Percentiles rank a stretch among this genome's conserved stretches.
phyloP scores from a whole-genome alignment of 805 yeast genomes.

The Nakazawaea siamensis region DNA sequence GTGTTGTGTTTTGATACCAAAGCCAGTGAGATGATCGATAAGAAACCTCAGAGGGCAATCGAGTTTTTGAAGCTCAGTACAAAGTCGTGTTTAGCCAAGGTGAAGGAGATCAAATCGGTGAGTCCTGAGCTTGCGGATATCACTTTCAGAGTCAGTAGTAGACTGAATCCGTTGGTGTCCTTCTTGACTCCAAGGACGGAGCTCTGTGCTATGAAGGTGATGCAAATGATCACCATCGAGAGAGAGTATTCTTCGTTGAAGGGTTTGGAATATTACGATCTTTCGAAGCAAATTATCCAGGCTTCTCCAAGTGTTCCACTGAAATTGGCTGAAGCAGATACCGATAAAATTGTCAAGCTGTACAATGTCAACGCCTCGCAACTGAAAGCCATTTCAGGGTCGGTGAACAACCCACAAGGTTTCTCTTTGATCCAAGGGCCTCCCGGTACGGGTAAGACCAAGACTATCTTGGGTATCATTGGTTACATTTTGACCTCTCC shows the following conservation, averaged over 20 bases:
- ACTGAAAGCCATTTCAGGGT: slow-evolving; percentile 78
- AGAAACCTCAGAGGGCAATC: slow-evolving; percentile 20
- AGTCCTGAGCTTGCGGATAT: slow-evolving; percentile 65
- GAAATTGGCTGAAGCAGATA: slow-evolving; percentile 25
- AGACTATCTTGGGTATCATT: slow-evolving; percentile 86
- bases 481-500: slow-evolving; percentile 57
- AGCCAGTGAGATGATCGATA: slow-evolving; percentile 15
- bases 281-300: slow-evolving; percentile 53
- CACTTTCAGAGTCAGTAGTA: slow-evolving; percentile 58
- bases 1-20: slow-evolving; percentile 49
- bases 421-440: slow-evolving; percentile 96
- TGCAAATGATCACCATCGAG: slow-evolving; percentile 87
- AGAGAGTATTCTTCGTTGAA: slow-evolving; percentile 82
- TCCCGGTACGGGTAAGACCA: slow-evolving; percentile 99
- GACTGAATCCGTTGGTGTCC: slow-evolving; percentile 38
- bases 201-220: slow-evolving; percentile 62
- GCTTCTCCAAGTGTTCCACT: slow-evolving; percentile 52
- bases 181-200: slow-evolving; percentile 56
- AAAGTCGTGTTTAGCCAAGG: slow-evolving; percentile 62
- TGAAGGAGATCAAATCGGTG: slow-evolving; percentile 61
- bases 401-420: slow-evolving; percentile 53
- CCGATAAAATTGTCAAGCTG: slow-evolving; percentile 33
- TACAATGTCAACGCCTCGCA: slow-evolving; percentile 80
- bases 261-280: slow-evolving; percentile 77
- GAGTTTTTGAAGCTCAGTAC: slow-evolving; percentile 24